Conservation (phyloP, 176 grass and related monocot genomes). For the Zoysia pacifica region DNA sequence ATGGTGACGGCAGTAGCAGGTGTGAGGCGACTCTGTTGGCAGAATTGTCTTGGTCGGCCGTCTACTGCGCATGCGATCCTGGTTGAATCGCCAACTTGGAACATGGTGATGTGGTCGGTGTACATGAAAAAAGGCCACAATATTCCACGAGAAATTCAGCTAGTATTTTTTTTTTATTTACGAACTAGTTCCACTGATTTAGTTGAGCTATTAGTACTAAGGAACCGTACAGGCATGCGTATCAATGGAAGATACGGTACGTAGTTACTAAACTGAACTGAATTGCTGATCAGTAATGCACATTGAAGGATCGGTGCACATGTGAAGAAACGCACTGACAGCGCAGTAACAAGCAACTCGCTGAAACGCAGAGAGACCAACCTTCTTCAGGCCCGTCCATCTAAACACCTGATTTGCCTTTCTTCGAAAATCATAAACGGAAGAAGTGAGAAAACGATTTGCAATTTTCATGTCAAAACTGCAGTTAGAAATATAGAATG, state of each 20-base stretch:
- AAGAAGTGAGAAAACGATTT: not conserved
- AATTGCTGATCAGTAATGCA: not conserved
- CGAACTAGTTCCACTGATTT: not conserved
- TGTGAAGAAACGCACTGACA: not conserved
- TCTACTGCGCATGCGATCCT: not conserved
- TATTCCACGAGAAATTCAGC: constrained; percentile 6
- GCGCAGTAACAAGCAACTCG: not conserved
- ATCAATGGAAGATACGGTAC: constrained; percentile 6
- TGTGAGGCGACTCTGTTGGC: not conserved
- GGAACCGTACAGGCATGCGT: constrained; percentile 24
- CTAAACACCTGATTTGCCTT: no score
- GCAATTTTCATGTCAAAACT: not conserved
- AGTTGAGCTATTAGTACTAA: constrained; percentile 20
- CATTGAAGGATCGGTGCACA: not conserved
- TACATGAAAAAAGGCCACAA: not conserved
- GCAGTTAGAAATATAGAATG: not conserved
- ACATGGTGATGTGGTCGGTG: not conserved
- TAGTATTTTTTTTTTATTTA: not conserved
- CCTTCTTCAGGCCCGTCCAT: no score
- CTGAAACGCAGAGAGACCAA: no score
- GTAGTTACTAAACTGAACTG: not conserved
- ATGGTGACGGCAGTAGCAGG: not conserved
- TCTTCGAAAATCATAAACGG: not conserved
- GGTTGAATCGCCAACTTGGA: constrained; percentile 9
- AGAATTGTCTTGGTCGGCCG: constrained; percentile 39